Conservation (phyloP, 345 rosid genomes). For the Corchorus olitorius region DNA sequence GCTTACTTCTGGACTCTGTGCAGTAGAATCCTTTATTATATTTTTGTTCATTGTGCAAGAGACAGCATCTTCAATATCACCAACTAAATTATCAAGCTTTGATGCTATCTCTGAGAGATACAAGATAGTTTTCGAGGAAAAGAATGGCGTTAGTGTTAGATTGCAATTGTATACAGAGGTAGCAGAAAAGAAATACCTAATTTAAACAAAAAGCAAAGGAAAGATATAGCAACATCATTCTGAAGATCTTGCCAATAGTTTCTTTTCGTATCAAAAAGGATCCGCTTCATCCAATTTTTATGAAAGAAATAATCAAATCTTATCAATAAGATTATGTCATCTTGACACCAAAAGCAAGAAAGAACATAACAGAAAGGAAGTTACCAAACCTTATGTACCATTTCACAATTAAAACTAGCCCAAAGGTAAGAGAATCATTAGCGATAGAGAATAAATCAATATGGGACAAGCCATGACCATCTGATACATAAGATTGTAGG, state of each 20-base stretch:
- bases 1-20: slow-evolving; percentile 67
- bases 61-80: slow-evolving; percentile 93
- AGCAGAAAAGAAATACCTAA: slow-evolving; percentile 1
- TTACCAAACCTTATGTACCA: not conserved
- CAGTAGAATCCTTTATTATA: slow-evolving; percentile 45
- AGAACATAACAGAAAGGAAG: not conserved
- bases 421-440: not conserved
- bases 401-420: not conserved
- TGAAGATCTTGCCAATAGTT: not conserved
- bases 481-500: not conserved
- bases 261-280: slow-evolving; percentile 5
- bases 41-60: slow-evolving; percentile 68
- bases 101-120: slow-evolving; percentile 78
- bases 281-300: not conserved
- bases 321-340: not conserved
- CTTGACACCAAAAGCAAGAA: slow-evolving; percentile 10
- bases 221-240: not conserved
- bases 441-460: not conserved
- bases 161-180: not conserved
- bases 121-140: slow-evolving; percentile 27
- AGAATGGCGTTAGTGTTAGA: not conserved
- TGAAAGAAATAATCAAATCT: not conserved
- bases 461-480: not conserved
- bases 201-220: not conserved
- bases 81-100: slow-evolving; percentile 78